These are phyloP conservation scores for Penicillium antarcticum DNA, from an alignment of 495 filamentous ascomycete genomes.

Conservation along the genomic window DNA sequence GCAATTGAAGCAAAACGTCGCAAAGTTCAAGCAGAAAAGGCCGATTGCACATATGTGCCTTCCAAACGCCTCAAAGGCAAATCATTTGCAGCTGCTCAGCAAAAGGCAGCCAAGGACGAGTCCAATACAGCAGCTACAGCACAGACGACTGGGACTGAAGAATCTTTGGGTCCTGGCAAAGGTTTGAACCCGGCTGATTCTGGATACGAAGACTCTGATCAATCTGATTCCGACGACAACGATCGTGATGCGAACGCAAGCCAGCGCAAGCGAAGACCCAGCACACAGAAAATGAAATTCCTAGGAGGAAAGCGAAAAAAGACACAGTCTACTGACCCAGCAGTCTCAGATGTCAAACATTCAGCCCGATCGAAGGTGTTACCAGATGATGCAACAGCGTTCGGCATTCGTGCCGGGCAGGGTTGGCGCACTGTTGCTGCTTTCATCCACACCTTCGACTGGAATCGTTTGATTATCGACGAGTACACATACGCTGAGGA, in stretches of 20 bases:
- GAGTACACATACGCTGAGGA: constrained; percentile 60
- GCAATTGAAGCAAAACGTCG: constrained; percentile 24
- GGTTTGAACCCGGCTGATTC: not conserved
- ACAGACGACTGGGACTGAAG: too few relatives aligned
- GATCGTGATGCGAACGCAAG: not conserved
- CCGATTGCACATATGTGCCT: constrained; percentile 25
- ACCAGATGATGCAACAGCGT: constrained; percentile 20
- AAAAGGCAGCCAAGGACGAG: not conserved
- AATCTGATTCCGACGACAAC: not conserved
- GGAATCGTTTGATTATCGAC: constrained; percentile 62
- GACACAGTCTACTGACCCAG: not conserved
- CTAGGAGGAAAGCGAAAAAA: not conserved
- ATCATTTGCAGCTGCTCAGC: constrained; percentile 6
- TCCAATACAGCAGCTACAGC: not conserved
- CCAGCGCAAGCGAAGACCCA: not conserved
- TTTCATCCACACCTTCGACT: constrained; percentile 58
- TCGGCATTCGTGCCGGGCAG: constrained; percentile 19
- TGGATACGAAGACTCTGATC: constrained; percentile 2
- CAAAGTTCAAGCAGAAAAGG: constrained; percentile 14
- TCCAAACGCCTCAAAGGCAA: constrained; percentile 30
- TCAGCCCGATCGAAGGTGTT: constrained; percentile 6
- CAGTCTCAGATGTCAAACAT: not conserved
- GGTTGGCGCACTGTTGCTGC: constrained; percentile 19
- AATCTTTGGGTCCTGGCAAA: not conserved
- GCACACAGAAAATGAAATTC: not conserved